Conservation (phyloP, 164 flowering plant genomes). For the Liriodendron chinense region DNA sequence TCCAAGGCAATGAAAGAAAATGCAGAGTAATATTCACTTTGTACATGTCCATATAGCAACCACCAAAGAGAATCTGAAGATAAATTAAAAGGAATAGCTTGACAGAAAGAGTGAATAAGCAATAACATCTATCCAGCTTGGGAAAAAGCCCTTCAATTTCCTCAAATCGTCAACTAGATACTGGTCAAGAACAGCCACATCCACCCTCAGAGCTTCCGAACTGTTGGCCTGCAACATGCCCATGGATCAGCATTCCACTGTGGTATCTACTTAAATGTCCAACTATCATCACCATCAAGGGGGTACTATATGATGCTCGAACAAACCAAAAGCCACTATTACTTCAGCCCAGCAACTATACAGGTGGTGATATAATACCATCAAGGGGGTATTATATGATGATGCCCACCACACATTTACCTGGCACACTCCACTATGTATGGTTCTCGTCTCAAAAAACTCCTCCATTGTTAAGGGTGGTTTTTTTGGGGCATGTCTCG, state of each 20-base stretch:
- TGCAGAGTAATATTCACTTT: not conserved
- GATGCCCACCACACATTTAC: too few relatives aligned
- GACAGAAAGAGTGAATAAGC: constrained; percentile 81
- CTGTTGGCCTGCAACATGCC: constrained; percentile 58
- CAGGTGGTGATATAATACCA: not conserved
- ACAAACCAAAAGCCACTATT: not conserved
- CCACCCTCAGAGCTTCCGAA: constrained; percentile 62
- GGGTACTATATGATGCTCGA: not conserved
- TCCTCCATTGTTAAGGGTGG: too few relatives aligned
- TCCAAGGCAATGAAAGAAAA: not conserved
- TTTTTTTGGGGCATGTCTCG: not conserved
- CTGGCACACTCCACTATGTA: too few relatives aligned
- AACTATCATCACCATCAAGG: not conserved
- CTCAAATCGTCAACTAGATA: constrained; percentile 41
- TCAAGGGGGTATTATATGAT: too few relatives aligned
- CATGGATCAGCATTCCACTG: not conserved
- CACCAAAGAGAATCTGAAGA: not conserved
- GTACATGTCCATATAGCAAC: not conserved
- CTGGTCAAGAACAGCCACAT: constrained; percentile 80
- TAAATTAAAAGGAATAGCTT: constrained; percentile 49
- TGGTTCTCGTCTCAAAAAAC: too few relatives aligned
- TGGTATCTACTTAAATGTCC: not conserved
- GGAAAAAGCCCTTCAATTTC: constrained; percentile 69
- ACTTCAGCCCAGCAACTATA: not conserved
- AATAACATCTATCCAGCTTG: constrained; percentile 80